These are phyloP conservation scores for Moesziomyces aphidis DNA, from an alignment of 1,284 basidiomycete genomes.

Conservation along the genomic window DNA sequence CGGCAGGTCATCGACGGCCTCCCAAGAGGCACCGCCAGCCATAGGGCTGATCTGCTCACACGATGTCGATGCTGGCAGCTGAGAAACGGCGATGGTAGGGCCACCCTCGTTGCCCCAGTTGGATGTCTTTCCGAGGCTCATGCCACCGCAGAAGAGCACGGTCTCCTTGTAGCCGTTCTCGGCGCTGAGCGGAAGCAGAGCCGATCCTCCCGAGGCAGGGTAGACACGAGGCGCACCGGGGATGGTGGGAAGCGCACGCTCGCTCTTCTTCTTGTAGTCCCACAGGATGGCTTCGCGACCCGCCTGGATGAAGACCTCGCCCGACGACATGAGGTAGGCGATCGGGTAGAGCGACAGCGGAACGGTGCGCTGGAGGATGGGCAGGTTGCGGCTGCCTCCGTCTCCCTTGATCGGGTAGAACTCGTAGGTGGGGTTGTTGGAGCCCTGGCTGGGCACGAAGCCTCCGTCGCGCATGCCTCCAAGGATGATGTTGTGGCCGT, in stretches of 20 bases:
- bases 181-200: constrained; percentile 55
- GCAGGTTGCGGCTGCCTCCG: constrained; percentile 28
- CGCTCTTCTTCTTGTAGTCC: constrained; percentile 44
- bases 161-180: constrained; percentile 56
- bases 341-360: constrained; percentile 61
- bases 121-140: constrained; percentile 34
- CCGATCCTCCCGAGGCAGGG: constrained; percentile 58
- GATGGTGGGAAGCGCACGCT: constrained; percentile 48
- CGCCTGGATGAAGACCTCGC: constrained; percentile 58
- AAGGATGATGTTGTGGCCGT: constrained; percentile 53
- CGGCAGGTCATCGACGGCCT: constrained; percentile 46
- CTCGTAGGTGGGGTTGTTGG: constrained; percentile 60
- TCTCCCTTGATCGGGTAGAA: constrained; percentile 56
- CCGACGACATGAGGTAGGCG: constrained; percentile 57
- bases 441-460: constrained; percentile 48
- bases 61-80: constrained; percentile 47
- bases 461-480: constrained; percentile 61
- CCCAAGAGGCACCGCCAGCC: constrained; percentile 29
- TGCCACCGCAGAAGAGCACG: constrained; percentile 63
- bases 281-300: constrained; percentile 53
- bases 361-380: constrained; percentile 49
- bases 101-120: constrained; percentile 62
- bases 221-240: constrained; percentile 54
- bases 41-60: constrained; percentile 61
- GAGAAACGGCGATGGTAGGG: constrained; percentile 38